Base-by-base conservation (phyloP, 305 asterid species). In the Rubia tinctorum region DNA sequence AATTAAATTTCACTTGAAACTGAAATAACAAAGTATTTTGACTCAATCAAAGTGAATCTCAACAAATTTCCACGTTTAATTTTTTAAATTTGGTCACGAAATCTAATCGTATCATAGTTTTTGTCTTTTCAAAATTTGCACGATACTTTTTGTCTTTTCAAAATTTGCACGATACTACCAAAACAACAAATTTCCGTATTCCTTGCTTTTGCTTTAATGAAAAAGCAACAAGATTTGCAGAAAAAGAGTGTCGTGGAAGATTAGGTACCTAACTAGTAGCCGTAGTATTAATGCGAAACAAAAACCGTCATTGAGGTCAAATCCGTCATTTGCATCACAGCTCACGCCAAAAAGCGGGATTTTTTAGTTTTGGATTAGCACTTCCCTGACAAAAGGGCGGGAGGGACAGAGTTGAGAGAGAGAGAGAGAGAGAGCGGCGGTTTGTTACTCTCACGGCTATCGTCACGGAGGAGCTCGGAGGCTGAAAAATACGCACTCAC, bases 401-500 rank as follows among this genome's bases (percentile, higher is more conserved):
- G n/a, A 34, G 14, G 17, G 64, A 1, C 6, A 27, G 71, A 55
- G 18, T 15, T 2, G 74, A 14, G 3, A 18, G 62, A n/a, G 20
- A 55, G 23, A n/a, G 22, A 5, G 74, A 14, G 3, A 18, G 62
- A n/a, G 20, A 55, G 23, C 59, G 20, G 58, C 13, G 37, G 22
- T n/a, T 18, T 23, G 25, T 53, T 27, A 69, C 45, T 63, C 68
- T 13, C 12, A 30, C 49, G 69, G 69, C 69, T n/a, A n/a, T 17
- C 7, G 61, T 2, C 39, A 34, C 39, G 39, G 39, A 34, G 20
- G 22, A 23, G 43, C 34, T 1, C 27, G 66, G 20, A 7, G 12
- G 17, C 43, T 5, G 55, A 5, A 62, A 10, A 30, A 66, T 51
- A 66, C 70, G 34, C 70, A 66, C 34, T 40, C 70, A 66, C 70